Evolutionary conservation across 768 basidiomycete species (phyloP), one percentile per base, ranked within the genome.

Genomic region (Phanerodontia chrysosporium): DNA sequence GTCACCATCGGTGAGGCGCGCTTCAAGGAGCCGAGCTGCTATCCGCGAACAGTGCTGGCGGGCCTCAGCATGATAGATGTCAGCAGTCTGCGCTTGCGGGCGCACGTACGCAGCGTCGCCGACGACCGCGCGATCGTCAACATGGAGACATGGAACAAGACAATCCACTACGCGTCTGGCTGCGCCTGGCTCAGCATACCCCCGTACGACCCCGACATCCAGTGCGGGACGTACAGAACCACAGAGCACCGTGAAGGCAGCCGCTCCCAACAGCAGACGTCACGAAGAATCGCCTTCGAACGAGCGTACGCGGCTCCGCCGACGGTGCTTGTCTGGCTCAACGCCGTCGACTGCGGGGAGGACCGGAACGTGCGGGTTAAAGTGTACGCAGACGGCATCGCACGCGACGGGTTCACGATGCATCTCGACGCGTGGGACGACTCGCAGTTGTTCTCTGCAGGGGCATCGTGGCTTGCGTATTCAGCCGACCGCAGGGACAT

Each of bases 371-470:
- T 18, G 9, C 45, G 45, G 28, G 14, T 57, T 2, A 32, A 5
- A 3, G 51, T 27, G 32, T 24, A n/a, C 25, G 49, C 49, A 10
- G 22, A 21, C 18, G 24, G 36, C 48, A 28, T 58, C 57, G 14
- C 49, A 14, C 16, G 2, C 25, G 57, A 51, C 3, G 57, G 49
- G 12, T 58, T 58, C 39, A 51, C 48, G 13, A 13, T 51, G 7
- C 49, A 58, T 16, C 13, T 58, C 57, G 48, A 49, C 29, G n/a
- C 57, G 21, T 46, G 48, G 46, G 35, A 45, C 49, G 57, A 48
- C 36, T n/a, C 57, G 16, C 12, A 7, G 3, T 6, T 58, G 9
- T 44, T 22, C 3, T 6, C 16, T 3, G 57, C 57, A 1, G 49
- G 49, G 6, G 49, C 30, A n/a, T 3, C 36, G 7, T 58, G 57